phyloP scores from a whole-genome alignment of 768 basidiomycete species.

The Hygrophoropsis aurantiaca region DNA sequence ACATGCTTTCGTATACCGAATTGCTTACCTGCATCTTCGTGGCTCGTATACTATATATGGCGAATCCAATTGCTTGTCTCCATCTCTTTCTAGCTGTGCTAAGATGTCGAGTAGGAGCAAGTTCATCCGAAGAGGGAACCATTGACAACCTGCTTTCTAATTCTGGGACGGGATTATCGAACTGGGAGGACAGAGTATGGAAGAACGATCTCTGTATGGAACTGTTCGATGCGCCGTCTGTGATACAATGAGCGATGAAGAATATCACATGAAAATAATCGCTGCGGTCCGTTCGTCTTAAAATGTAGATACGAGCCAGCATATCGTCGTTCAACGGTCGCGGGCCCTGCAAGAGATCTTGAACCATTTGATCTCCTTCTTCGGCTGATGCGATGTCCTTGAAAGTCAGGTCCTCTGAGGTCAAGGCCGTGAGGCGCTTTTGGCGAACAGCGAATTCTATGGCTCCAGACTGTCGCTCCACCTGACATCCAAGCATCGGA shows the following conservation, averaged over 20 bases:
- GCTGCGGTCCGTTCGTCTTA: constrained; percentile 35
- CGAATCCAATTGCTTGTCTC: constrained; percentile 41
- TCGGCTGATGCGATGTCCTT: constrained; percentile 29
- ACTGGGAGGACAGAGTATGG: constrained; percentile 31
- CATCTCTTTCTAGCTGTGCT: constrained; percentile 41
- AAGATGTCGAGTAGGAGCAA: constrained; percentile 33
- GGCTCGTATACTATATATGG: constrained; percentile 34
- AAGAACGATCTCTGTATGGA: constrained; percentile 46
- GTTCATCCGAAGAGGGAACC: constrained; percentile 36
- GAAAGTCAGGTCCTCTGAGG: constrained; percentile 41
- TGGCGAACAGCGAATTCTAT: constrained; percentile 42
- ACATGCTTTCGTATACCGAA: neutral
- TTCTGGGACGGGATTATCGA: constrained; percentile 15
- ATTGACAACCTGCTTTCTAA: constrained; percentile 42
- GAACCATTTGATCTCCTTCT: constrained; percentile 32
- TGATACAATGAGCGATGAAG: constrained; percentile 47
- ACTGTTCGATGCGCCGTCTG: constrained; percentile 46
- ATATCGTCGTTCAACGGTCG: constrained; percentile 42
- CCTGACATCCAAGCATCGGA: constrained; percentile 46
- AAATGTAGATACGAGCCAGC: constrained; percentile 42
- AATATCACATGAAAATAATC: constrained; percentile 42
- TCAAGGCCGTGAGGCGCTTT: constrained; percentile 28
- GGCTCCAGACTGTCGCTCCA: constrained; percentile 30
- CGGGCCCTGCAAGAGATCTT: constrained; percentile 31
- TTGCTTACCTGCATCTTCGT: constrained; percentile 36